These are phyloP conservation scores for Chlamydomonas reinhardtii DNA, from an alignment of 163 green algal genomes.

Conservation along the genomic window DNA sequence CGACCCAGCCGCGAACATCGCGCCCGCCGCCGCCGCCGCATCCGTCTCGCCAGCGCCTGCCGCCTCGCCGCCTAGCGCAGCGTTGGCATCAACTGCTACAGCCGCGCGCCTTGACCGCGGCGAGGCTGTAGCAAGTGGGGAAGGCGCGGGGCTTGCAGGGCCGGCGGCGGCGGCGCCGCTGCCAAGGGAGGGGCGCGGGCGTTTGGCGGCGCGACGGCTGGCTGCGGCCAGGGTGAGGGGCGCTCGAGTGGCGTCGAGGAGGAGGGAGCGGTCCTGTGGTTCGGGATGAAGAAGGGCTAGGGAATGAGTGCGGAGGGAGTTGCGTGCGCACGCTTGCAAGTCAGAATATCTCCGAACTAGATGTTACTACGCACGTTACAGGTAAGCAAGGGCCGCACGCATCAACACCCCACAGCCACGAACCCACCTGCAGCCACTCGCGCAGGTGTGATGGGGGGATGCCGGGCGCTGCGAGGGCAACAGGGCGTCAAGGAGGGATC, in stretches of 20 bases:
- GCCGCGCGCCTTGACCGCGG: not conserved
- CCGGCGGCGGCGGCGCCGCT: not conserved
- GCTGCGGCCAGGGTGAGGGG: too few relatives aligned
- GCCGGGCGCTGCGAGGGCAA: not conserved
- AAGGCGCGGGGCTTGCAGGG: too few relatives aligned
- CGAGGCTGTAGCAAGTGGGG: not conserved
- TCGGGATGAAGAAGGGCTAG: too few relatives aligned
- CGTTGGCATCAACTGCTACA: not conserved
- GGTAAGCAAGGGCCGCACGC: too few relatives aligned
- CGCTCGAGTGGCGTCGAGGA: not conserved
- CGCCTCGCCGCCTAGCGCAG: not conserved
- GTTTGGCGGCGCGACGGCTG: too few relatives aligned
- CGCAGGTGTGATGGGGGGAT: not conserved
- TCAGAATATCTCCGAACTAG: too few relatives aligned
- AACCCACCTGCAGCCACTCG: conserved; percentile 20
- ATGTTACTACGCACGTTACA: too few relatives aligned
- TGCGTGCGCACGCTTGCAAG: too few relatives aligned
- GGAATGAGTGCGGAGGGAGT: too few relatives aligned
- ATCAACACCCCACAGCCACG: too few relatives aligned
- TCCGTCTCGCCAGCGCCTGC: not conserved
- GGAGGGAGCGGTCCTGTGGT: conserved; percentile 10
- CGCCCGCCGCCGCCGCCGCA: not conserved
- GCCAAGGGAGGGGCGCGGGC: too few relatives aligned
- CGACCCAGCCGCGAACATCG: not conserved
- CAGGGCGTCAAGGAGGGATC: too few relatives aligned